Conservation (phyloP, 164 flowering plant genomes). For the Pachysandra terminalis region DNA sequence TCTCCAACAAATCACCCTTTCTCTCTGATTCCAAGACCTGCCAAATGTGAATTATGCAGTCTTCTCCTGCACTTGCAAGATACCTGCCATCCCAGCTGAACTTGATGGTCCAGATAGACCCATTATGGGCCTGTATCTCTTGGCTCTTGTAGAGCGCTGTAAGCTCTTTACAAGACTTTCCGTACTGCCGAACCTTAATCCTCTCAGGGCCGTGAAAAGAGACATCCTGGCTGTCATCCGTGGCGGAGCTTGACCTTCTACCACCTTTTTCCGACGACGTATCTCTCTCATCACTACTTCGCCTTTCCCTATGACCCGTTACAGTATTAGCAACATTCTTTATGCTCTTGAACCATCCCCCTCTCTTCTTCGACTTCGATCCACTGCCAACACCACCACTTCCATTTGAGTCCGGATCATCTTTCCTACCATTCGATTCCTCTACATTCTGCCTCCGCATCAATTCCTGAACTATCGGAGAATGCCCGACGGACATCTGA, state of each 20-base stretch:
- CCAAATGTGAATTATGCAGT: conserved; percentile 90
- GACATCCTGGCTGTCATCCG: conserved; percentile 93
- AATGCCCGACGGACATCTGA: conserved; percentile 86
- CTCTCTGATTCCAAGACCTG: conserved; percentile 78
- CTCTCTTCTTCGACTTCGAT: conserved; percentile 64
- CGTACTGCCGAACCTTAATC: conserved; percentile 78
- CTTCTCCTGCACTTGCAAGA: conserved; percentile 99
- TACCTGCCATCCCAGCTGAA: conserved; percentile 90
- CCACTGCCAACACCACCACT: conserved; percentile 49
- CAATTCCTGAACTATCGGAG: conserved; percentile 93
- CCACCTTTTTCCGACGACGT: conserved; percentile 94
- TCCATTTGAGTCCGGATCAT: conserved; percentile 24
- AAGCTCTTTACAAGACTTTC: conserved; percentile 80
- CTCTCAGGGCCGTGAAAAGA: conserved; percentile 82
- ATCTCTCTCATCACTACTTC: conserved; percentile 92
- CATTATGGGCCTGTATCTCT: conserved; percentile 90
- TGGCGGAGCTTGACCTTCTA: conserved; percentile 92
- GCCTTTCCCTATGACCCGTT: conserved; percentile 60
- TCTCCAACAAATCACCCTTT: conserved; percentile 75
- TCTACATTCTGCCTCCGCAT: conserved; percentile 94
- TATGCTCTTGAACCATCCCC: conserved; percentile 78
- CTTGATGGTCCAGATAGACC: conserved; percentile 95
- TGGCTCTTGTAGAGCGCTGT: conserved; percentile 77
- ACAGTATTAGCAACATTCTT: conserved; percentile 67
- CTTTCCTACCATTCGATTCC: conserved; percentile 44